A percentile compares a stretch with the other conserved stretches of the same genome.
Conservation (phyloP, 2,329 filamentous ascomycete genomes). For the Orbilia oligospora region DNA sequence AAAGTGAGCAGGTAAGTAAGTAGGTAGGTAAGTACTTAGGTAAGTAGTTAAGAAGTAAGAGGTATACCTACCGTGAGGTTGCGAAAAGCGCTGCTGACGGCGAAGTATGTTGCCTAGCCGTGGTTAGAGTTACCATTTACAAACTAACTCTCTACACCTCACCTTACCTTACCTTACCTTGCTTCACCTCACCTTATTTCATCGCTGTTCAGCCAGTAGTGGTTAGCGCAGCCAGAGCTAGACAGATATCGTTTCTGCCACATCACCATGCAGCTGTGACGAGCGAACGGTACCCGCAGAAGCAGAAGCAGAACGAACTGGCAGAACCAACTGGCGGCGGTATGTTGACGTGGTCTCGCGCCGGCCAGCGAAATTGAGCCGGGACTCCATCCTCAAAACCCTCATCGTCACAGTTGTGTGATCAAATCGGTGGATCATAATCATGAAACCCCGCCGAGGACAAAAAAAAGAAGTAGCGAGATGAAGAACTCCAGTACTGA, state of each 20-base stretch:
- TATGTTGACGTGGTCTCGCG: conserved; percentile 61
- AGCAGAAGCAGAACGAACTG: conserved; percentile 50
- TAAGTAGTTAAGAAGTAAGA: no score
- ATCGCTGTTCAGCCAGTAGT: conserved; percentile 19
- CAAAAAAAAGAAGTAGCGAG: background rate
- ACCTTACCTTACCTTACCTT: conserved; percentile 20
- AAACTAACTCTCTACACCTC: conserved; percentile 31
- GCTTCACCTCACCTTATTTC: conserved; percentile 24
- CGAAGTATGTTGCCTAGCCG: background rate
- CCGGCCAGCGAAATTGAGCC: conserved; percentile 56
- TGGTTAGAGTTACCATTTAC: conserved; percentile 20
- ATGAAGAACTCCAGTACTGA: background rate
- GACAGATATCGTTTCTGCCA: conserved; percentile 53
- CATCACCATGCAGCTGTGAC: conserved; percentile 61
- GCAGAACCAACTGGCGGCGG: conserved; percentile 56
- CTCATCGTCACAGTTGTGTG: conserved; percentile 11
- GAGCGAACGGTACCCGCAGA: conserved; percentile 41
- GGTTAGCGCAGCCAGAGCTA: conserved; percentile 43
- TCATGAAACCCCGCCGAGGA: conserved; percentile 24
- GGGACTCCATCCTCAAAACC: conserved; percentile 22
- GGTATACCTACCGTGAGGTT: no score
- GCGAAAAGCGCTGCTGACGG: background rate
- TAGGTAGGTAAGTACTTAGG: background rate
- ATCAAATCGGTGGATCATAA: conserved; percentile 19
- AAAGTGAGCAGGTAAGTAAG: no score